A percentile compares a stretch with the other conserved stretches of the same genome.
Conservation (phyloP, 2,329 filamentous ascomycete species). For the Scolecobasidium constrictum region DNA sequence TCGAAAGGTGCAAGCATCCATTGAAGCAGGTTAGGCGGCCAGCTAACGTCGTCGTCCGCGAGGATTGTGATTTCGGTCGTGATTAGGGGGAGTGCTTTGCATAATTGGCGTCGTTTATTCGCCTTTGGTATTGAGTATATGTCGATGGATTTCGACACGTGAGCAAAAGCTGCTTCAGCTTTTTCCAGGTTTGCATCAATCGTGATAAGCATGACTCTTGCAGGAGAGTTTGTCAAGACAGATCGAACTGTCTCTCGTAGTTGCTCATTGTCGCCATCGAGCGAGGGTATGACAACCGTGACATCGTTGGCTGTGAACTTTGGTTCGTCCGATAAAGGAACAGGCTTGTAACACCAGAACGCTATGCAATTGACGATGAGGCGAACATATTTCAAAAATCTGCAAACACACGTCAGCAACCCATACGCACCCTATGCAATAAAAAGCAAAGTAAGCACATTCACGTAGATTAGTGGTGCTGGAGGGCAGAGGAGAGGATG, state of each 20-base stretch:
- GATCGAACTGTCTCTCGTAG: conserved; percentile 71
- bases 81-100: conserved; percentile 78
- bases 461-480: not conserved
- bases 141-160: conserved; percentile 46
- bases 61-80: conserved; percentile 78
- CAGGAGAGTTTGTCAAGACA: conserved; percentile 59
- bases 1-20: conserved; percentile 94
- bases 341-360: conserved; percentile 85
- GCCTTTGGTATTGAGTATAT: conserved; percentile 72
- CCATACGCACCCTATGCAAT: not conserved
- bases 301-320: conserved; percentile 72
- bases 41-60: conserved; percentile 92
- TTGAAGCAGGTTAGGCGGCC: conserved; percentile 73
- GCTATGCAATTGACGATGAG: conserved; percentile 68
- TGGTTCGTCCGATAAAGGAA: conserved; percentile 72
- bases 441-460: not conserved
- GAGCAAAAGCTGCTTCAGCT: conserved; percentile 48
- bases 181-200: conserved; percentile 67
- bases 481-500: no score
- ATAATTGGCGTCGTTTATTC: conserved; percentile 93
- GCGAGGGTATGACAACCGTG: conserved; percentile 87
- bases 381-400: conserved; percentile 57
- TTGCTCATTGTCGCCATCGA: conserved; percentile 77
- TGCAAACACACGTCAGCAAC: not conserved
- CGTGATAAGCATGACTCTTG: conserved; percentile 74